Evolutionary conservation across 1,284 basidiomycete species (phyloP).

Genomic region (Takashimella koratensis): DNA sequence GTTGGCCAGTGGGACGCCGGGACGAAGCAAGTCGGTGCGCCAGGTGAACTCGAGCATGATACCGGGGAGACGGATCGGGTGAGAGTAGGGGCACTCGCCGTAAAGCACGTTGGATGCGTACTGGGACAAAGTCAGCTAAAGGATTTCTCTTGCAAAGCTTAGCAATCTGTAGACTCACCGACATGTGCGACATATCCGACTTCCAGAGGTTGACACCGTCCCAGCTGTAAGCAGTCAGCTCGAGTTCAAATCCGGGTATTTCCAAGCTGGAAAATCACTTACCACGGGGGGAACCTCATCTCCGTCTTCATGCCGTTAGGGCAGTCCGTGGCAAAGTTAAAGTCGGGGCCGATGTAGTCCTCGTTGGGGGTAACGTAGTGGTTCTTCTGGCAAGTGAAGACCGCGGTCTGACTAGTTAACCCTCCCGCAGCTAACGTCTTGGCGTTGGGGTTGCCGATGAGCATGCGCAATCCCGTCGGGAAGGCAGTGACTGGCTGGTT

Average conservation of each 20-base stretch:
- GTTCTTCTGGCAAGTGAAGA: too few species aligned
- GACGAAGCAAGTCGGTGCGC: constrained; percentile 13
- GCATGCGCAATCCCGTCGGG: constrained; percentile 15
- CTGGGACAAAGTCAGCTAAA: neutral
- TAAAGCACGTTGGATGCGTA: constrained; percentile 7
- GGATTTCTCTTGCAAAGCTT: too few species aligned
- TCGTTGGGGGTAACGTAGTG: constrained; percentile 1
- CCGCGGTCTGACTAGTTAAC: too few species aligned
- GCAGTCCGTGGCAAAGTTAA: constrained; percentile 31
- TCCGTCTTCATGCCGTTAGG: constrained; percentile 31
- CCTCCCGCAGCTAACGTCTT: constrained; percentile 4
- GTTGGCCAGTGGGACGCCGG: constrained; percentile 21
- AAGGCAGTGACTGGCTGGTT: constrained; percentile 9
- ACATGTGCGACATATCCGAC: constrained; percentile 30
- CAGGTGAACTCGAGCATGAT: constrained; percentile 40
- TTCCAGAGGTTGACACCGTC: constrained; percentile 37
- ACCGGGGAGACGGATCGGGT: constrained; percentile 35
- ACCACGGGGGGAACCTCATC: constrained; percentile 27
- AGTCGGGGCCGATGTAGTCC: constrained; percentile 21
- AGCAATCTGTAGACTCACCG: too few species aligned
- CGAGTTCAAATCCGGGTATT: too few species aligned
- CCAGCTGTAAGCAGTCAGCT: too few species aligned
- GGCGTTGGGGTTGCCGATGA: constrained; percentile 10
- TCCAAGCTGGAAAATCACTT: too few species aligned
- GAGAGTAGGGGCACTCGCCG: constrained; percentile 32